Percentiles rank a stretch among this genome's conserved stretches.
Conservation (phyloP, 768 basidiomycete species). For the Collybia sordida region DNA sequence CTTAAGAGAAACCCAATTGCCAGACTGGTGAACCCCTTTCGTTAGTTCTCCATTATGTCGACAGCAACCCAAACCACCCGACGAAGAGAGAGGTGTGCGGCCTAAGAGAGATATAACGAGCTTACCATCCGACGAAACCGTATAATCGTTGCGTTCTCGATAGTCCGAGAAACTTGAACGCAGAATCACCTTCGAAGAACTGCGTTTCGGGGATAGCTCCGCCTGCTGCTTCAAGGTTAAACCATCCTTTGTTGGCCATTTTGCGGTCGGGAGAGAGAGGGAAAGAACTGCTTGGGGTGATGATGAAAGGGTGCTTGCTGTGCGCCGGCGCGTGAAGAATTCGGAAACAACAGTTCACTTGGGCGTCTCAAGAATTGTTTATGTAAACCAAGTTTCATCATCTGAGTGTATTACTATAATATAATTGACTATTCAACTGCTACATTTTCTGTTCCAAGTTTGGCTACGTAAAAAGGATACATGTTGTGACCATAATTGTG, state of each 20-base stretch:
- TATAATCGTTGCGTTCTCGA: slow-evolving; percentile 81
- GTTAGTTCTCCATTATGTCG: too few species aligned
- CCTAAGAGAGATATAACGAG: slow-evolving; percentile 1
- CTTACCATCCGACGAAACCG: slow-evolving; percentile 84
- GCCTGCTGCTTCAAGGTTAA: slow-evolving; percentile 75
- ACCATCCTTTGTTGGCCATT: slow-evolving; percentile 76
- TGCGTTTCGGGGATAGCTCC: slow-evolving; percentile 70
- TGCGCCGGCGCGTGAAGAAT: background rate
- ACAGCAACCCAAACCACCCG: background rate
- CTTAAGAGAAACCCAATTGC: slow-evolving; percentile 77
- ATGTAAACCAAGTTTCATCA: too few species aligned
- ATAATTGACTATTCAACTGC: too few species aligned
- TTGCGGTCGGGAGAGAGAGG: slow-evolving; percentile 4
- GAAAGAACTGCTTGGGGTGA: background rate
- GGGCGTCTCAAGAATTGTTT: too few species aligned
- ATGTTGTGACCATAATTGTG: too few species aligned
- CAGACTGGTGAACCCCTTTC: slow-evolving; percentile 60
- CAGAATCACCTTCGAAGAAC: slow-evolving; percentile 88
- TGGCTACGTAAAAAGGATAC: too few species aligned
- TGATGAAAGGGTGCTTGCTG: background rate
- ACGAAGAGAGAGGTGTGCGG: background rate
- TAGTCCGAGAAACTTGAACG: slow-evolving; percentile 77
- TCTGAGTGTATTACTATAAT: too few species aligned
- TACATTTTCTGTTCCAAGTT: too few species aligned
- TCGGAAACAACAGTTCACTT: too few species aligned